Conservation (phyloP, 768 basidiomycete genomes). For the Hemileccinum impolitum region DNA sequence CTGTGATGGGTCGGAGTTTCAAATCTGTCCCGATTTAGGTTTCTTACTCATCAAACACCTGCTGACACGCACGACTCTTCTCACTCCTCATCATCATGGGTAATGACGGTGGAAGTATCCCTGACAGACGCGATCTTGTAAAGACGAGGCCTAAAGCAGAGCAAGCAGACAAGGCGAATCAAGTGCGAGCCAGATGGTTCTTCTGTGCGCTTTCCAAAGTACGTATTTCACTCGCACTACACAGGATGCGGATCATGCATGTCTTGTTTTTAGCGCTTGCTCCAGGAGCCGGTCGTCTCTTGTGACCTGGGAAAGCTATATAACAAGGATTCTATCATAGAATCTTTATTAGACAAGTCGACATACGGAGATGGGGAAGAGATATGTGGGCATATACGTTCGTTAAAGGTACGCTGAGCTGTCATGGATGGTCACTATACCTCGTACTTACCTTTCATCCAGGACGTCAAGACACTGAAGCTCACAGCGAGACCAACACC, state of each 20-base stretch:
- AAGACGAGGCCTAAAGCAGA: slow-evolving; percentile 75
- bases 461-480: slow-evolving; percentile 85
- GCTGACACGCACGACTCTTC: neutral
- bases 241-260: neutral
- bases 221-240: slow-evolving; percentile 2
- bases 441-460: neutral
- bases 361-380: slow-evolving; percentile 88
- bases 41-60: slow-evolving; percentile 3
- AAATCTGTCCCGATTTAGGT: neutral
- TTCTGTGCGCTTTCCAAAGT: slow-evolving; percentile 97
- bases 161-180: slow-evolving; percentile 87
- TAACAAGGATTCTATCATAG: slow-evolving; percentile 92
- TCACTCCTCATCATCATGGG: slow-evolving; percentile 52
- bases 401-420: slow-evolving; percentile 67
- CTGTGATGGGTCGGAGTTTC: slow-evolving; percentile 6
- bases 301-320: slow-evolving; percentile 93
- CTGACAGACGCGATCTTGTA: slow-evolving; percentile 78
- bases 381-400: slow-evolving; percentile 90
- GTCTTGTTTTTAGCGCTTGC: slow-evolving; percentile 53
- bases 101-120: slow-evolving; percentile 88
- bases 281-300: slow-evolving; percentile 87
- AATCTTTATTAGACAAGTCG: slow-evolving; percentile 79
- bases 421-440: neutral
- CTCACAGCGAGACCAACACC: slow-evolving; percentile 73
- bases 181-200: slow-evolving; percentile 83